These are phyloP conservation scores for Penicillium sp. DNA, from an alignment of 2,329 filamentous ascomycete genomes.

Conservation along the genomic window DNA sequence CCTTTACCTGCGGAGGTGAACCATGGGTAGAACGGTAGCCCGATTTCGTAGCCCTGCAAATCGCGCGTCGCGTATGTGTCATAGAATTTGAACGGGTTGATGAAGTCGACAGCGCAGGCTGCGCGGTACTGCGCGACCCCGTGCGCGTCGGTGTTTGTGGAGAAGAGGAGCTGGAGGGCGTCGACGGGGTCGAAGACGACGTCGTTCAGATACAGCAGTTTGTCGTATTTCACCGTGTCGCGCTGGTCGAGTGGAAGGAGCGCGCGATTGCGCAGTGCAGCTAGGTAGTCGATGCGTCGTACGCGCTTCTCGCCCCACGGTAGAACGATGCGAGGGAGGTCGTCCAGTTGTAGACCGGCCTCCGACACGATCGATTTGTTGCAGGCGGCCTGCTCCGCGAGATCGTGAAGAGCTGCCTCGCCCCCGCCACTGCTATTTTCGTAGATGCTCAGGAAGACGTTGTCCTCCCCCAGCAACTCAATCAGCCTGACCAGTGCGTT, in stretches of 20 bases:
- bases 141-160: slow-evolving; percentile 58
- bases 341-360: slow-evolving; percentile 60
- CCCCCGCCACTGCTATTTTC: slow-evolving; percentile 69
- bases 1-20: slow-evolving; percentile 61
- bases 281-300: slow-evolving; percentile 75
- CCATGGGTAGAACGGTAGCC: slow-evolving; percentile 74
- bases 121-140: slow-evolving; percentile 67
- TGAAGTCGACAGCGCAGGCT: slow-evolving; percentile 76
- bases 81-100: slow-evolving; percentile 75
- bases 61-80: slow-evolving; percentile 78
- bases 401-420: slow-evolving; percentile 56
- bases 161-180: slow-evolving; percentile 65
- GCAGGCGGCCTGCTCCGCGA: slow-evolving; percentile 58
- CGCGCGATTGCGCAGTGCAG: slow-evolving; percentile 73
- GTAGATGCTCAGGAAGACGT: slow-evolving; percentile 75
- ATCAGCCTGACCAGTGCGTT: slow-evolving; percentile 64
- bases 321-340: slow-evolving; percentile 63
- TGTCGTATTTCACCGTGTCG: slow-evolving; percentile 54
- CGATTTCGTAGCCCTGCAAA: slow-evolving; percentile 69
- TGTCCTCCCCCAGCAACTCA: slow-evolving; percentile 67
- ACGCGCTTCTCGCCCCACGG: slow-evolving; percentile 66
- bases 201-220: slow-evolving; percentile 69
- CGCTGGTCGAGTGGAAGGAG: slow-evolving; percentile 63
- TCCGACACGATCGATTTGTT: slow-evolving; percentile 63
- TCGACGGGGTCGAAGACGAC: slow-evolving; percentile 66